Evolutionary conservation across 371 early-diverging fungal genomes (phyloP), one percentile per base, ranked within the genome.

Genomic region (Blastocladiella emersonii): DNA sequence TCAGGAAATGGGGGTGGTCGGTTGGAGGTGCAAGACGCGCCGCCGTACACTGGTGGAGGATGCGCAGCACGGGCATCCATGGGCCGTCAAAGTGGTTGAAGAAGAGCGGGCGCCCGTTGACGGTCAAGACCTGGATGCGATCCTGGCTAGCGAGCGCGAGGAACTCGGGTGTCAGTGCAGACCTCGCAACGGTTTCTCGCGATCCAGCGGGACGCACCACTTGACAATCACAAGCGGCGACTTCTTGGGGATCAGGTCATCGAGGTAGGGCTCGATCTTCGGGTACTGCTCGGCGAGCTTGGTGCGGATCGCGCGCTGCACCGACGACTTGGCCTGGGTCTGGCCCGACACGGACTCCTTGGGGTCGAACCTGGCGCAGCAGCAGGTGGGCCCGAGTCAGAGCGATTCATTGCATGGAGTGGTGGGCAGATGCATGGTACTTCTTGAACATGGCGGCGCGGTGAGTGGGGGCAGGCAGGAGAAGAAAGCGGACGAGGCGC

Each of bases 11-110:
- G 37, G 12, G 12, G 37, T 37, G 6, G 37, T 37, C 6, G 12
- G 37, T 37, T 37, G 6, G 41, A 21, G 13, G 41, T 13, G 19
- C 41, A 41, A 2, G 39, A 6, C 17, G 1, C 1, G 39, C 1
- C 3, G 43, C 44, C 70, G 72, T 85, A 92, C 90, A 96, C 78
- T 88, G 83, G 75, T 95, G 96, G 39, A 98, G 74, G 30, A 98
- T 74, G 25, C 81, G 81, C 27, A 98, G 80, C 19, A 87, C 87
- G 30, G 97, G 98, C 57, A 81, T 83, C 64, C 83, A 88, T 59
- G 91, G 91, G 15, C 94, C 96, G 68, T 93, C 93, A 72, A 89
- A 95, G 67, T 89, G 88, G 71, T 95, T 90, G 79, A 92, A 95
- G 71, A 95, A 95, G 30, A 94, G 77, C 37, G 92, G 78, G 64